Evolutionary conservation across 805 yeast species (phyloP), one percentile per base, ranked within the genome.

Genomic region (Kazachstania psychrophila): DNA sequence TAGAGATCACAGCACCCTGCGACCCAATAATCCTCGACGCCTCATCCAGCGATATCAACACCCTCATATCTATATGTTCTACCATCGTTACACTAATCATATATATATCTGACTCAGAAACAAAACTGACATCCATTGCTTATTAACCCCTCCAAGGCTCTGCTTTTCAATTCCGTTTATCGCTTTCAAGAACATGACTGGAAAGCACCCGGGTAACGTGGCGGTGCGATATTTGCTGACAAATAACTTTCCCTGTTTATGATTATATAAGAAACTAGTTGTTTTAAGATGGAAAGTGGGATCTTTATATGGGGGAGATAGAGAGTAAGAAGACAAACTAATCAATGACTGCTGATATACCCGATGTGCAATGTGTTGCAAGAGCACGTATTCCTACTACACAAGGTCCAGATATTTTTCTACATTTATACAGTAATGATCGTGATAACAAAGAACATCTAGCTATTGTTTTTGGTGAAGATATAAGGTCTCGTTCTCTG

Each of bases 351-450:
- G 27, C 39, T 10, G 40, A 37, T 26, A 64, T 89, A 42, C 97
- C 97, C 1, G 48, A 57, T 18, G 97, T 92, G 10, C 72, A 73
- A 51, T 92, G 98, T 59, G 73, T 86, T 36, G 95, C 95, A 5
- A 69, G 98, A 37, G 98, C 98, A 2, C 69, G 99, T 41, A 89
- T 92, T 38, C 98, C 98, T 34, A 92, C 99, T 3, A 87, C 95
- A 1, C 77, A 78, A 37, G 97, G 96, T 3, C 87, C 94, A 1
- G 98, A 92, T 54, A 87, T 89, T 35, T 92, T 87, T 51, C 65
- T 92, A 38, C 98, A 92, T 62, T 61, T 92, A 24, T 92, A 92
- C 61, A 70, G 81, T 33, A 92, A 92, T 56, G 76, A 86, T 53
- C 63, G 80, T 38, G 99, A 92, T 61, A 68, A 76, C 34, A 92